Percentiles rank a stretch among this genome's conserved stretches.
These are phyloP conservation scores for Penicillium sp. DNA, from an alignment of 2,329 filamentous ascomycete species.

Conservation along the genomic window DNA sequence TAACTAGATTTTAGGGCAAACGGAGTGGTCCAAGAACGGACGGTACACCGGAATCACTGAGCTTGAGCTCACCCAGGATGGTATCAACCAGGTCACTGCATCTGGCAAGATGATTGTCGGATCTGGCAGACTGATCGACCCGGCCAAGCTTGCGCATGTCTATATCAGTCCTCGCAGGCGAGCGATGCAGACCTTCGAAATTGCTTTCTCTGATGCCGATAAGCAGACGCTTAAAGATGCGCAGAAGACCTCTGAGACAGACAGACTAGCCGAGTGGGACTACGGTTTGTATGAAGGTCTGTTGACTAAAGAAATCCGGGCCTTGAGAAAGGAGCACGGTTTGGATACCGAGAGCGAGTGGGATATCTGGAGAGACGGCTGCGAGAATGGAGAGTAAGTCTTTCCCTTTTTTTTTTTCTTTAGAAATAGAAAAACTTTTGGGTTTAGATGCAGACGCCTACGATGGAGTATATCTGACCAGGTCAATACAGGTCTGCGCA, in stretches of 20 bases:
- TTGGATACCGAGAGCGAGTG: constrained; percentile 50
- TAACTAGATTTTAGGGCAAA: constrained; percentile 31
- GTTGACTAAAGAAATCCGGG: constrained; percentile 50
- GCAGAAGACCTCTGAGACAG: constrained; percentile 48
- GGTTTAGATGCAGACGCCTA: neutral
- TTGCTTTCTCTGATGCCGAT: constrained; percentile 39
- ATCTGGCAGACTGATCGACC: constrained; percentile 51
- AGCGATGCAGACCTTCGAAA: constrained; percentile 49
- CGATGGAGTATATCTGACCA: constrained; percentile 2
- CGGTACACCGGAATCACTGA: constrained; percentile 49
- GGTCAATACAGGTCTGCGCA: constrained; percentile 27
- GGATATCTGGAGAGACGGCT: constrained; percentile 60
- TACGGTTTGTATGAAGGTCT: constrained; percentile 64
- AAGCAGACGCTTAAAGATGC: constrained; percentile 19
- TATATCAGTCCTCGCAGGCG: constrained; percentile 52
- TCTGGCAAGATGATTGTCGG: constrained; percentile 51
- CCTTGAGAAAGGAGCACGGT: constrained; percentile 46
- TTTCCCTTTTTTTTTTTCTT: too few species aligned
- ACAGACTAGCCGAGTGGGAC: constrained; percentile 58
- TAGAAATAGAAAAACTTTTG: neutral
- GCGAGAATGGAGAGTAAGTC: constrained; percentile 55
- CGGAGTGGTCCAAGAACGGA: constrained; percentile 49
- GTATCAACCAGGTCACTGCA: constrained; percentile 45
- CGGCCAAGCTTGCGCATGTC: constrained; percentile 46
- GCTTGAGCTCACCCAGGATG: constrained; percentile 41